A percentile compares a stretch with the other conserved stretches of the same genome.
phyloP scores from a whole-genome alignment of 2,329 filamentous ascomycete genomes.

The Exophiala phaeomuriformis region DNA sequence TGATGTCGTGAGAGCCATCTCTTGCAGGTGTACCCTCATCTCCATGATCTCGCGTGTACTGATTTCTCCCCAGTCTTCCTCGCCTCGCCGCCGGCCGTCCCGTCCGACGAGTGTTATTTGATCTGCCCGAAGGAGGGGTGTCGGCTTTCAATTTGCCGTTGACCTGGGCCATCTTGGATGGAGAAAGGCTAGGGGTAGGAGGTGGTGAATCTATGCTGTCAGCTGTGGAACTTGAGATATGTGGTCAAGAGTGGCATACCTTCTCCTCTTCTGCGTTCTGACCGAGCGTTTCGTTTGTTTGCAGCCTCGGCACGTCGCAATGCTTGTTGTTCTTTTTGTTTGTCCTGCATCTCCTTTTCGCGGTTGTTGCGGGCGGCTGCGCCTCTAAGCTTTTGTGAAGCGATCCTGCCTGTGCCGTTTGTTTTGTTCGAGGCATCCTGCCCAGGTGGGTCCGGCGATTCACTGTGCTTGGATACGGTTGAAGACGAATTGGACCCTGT shows the following conservation, averaged over 20 bases:
- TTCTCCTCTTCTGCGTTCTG: constrained; percentile 72
- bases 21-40: constrained; percentile 36
- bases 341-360: constrained; percentile 43
- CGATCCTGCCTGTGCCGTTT: constrained; percentile 38
- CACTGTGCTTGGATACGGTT: constrained; percentile 46
- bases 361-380: constrained; percentile 47
- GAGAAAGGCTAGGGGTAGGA: constrained; percentile 55
- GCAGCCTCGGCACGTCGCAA: constrained; percentile 62
- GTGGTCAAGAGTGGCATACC: constrained; percentile 45
- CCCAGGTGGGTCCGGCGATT: constrained; percentile 43
- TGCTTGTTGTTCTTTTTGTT: constrained; percentile 63
- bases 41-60: constrained; percentile 71
- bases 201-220: constrained; percentile 58
- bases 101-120: constrained; percentile 54
- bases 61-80: constrained; percentile 64
- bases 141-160: constrained; percentile 39
- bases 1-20: constrained; percentile 27
- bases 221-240: constrained; percentile 1
- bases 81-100: constrained; percentile 59
- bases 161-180: constrained; percentile 38
- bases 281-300: constrained; percentile 71
- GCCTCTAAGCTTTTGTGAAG: constrained; percentile 47
- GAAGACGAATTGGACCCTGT: constrained; percentile 69
- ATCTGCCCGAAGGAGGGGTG: constrained; percentile 35
- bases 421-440: constrained; percentile 49